Conservation (phyloP, 2,329 filamentous ascomycete species). For the Fusarium austroafricanum region DNA sequence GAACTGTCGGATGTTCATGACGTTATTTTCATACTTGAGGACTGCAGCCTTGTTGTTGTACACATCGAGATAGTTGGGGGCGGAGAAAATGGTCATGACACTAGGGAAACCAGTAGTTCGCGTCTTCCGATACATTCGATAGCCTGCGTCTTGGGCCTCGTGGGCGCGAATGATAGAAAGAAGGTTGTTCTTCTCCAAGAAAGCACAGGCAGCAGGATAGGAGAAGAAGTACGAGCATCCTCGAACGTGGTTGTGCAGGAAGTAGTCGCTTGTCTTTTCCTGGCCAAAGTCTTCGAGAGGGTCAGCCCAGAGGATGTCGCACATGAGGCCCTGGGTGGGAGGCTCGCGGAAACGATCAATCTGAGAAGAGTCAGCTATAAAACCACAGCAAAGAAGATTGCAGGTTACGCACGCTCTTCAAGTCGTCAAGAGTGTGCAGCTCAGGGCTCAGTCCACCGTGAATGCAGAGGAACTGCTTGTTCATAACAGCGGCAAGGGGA, state of each 20-base stretch:
- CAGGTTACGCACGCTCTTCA: conserved; percentile 77
- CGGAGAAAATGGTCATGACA: conserved; percentile 99
- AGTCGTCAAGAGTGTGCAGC: conserved; percentile 92
- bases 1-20: conserved; percentile 99
- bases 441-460: conserved; percentile 97
- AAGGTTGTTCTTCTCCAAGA: conserved; percentile 98
- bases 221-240: conserved; percentile 99
- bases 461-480: conserved; percentile 99
- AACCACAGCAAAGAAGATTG: background rate
- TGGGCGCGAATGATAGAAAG: conserved; percentile 97
- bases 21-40: conserved; percentile 99
- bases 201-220: conserved; percentile 95
- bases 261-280: conserved; percentile 98
- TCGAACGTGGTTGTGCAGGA: conserved; percentile 97
- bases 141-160: conserved; percentile 97
- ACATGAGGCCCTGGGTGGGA: conserved; percentile 97
- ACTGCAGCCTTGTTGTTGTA: conserved; percentile 99
- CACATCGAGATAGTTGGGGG: conserved; percentile 97
- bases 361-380: conserved; percentile 56
- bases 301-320: conserved; percentile 98
- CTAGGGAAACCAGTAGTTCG: conserved; percentile 97
- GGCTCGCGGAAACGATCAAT: conserved; percentile 98
- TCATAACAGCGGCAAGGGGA: conserved; percentile 96
- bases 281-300: conserved; percentile 98
- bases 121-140: conserved; percentile 99